Percentiles rank a stretch among this genome's conserved stretches.
phyloP scores from a whole-genome alignment of 805 yeast genomes.

The Starmerella khaoyaiensis region DNA sequence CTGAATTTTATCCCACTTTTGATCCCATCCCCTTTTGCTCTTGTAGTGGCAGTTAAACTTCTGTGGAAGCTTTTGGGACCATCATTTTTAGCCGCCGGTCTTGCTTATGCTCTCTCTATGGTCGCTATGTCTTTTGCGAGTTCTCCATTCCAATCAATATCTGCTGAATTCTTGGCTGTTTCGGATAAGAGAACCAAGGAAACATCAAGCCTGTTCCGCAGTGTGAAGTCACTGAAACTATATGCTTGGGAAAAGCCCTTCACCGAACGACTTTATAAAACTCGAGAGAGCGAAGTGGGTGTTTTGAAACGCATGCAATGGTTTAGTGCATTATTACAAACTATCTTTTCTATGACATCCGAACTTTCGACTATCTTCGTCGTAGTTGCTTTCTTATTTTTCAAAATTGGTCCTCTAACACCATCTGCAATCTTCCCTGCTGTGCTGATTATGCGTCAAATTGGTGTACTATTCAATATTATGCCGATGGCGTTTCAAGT shows the following conservation, averaged over 20 bases:
- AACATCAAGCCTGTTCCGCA: slow-evolving; percentile 71
- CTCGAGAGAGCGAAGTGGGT: slow-evolving; percentile 70
- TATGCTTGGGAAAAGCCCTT: slow-evolving; percentile 95
- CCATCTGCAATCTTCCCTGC: slow-evolving; percentile 75
- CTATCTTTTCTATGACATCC: slow-evolving; percentile 49
- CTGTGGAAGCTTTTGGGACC: slow-evolving; percentile 62
- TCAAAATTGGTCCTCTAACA: slow-evolving; percentile 52
- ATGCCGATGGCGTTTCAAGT: slow-evolving; percentile 14
- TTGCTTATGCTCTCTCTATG: slow-evolving; percentile 57
- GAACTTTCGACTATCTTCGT: slow-evolving; percentile 76
- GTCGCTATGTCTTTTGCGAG: slow-evolving; percentile 61
- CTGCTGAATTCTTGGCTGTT: slow-evolving; percentile 43
- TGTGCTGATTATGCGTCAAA: slow-evolving; percentile 38
- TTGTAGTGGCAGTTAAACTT: slow-evolving; percentile 57
- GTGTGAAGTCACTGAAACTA: slow-evolving; percentile 79
- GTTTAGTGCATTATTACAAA: slow-evolving; percentile 36
- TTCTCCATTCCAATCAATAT: no score
- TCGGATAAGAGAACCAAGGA: slow-evolving; percentile 85
- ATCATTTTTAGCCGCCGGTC: slow-evolving; percentile 83
- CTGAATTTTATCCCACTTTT: slow-evolving; percentile 59
- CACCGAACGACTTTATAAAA: slow-evolving; percentile 44
- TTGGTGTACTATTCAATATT: slow-evolving; percentile 15
- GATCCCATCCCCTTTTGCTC: slow-evolving; percentile 87
- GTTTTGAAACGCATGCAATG: slow-evolving; percentile 51
- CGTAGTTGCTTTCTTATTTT: slow-evolving; percentile 60